Evolutionary conservation across 768 basidiomycete species (phyloP), one percentile per base, ranked within the genome.

Genomic region (Pisolithus sp.): DNA sequence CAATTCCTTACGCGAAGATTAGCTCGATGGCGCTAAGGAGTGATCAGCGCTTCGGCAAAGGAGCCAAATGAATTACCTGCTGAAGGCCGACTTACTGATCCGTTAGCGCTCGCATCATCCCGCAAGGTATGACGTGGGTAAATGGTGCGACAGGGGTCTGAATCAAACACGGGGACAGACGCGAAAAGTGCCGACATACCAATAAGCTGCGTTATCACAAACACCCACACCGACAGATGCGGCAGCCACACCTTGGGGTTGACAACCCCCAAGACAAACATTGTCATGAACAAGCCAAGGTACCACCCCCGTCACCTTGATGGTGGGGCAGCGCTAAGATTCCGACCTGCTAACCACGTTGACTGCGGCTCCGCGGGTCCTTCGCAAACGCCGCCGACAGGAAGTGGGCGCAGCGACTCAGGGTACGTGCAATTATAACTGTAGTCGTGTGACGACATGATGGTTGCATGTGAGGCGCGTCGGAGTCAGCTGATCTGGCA

Each of bases 61-160:
- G 24, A 51, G 39, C 4, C 3, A 18, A 17, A 18, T 3, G 23
- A 18, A n/a, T 12, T 1, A 53, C 64, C 18, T 44, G 72, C 70
- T 78, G 75, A 18, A 84, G 73, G 40, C 82, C 83, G 48, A 88
- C 75, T 73, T 87, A 81, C 60, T 89, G 86, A 59, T 88, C 89
- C 8, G 88, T 89, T 54, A 89, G 86, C 18, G 86, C 86, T 59
- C 78, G 73, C 53, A 81, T 76, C 71, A 82, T 75, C 17, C 79
- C 79, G 30, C 78, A 71, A 2, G 80, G 80, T 38, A 82, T 65
- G n/a, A 73, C 67, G 58, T 76, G 79, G 23, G 67, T 59, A 52
- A 73, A 68, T 4, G 76, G 67, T 69, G 52, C 21, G 61, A 53
- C 53, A 50, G 12, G 30, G 4, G 23, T 24, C 23, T 26, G 6